Evolutionary conservation across 2,329 filamentous ascomycete genomes (phyloP).

Genomic region (Pseudocercospora musae): DNA sequence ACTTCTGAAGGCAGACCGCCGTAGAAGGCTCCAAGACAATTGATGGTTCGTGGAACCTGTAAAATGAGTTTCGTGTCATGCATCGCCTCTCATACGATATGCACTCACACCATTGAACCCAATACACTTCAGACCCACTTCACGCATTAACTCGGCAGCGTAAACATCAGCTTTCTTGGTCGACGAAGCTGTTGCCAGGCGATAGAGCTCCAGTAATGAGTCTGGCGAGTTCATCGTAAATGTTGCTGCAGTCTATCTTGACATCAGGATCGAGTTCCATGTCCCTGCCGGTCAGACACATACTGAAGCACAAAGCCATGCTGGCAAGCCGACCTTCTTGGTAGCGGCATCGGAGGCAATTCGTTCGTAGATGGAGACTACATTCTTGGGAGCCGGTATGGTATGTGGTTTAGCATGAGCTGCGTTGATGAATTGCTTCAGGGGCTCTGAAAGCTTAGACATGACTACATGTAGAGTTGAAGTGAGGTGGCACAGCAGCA

Average conservation of each 20-base stretch:
- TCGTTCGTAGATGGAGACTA: slow-evolving; percentile 61
- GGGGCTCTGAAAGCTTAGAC: slow-evolving; percentile 68
- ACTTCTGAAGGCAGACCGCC: slow-evolving; percentile 59
- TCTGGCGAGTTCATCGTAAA: slow-evolving; percentile 85
- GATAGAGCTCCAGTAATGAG: slow-evolving; percentile 63
- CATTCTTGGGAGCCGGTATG: slow-evolving; percentile 60
- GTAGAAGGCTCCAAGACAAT: slow-evolving; percentile 71
- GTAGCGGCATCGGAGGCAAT: slow-evolving; percentile 62
- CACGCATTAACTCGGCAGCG: slow-evolving; percentile 69
- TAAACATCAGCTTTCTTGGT: slow-evolving; percentile 37
- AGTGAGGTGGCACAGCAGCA: too few species aligned
- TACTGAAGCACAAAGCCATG: slow-evolving; percentile 67
- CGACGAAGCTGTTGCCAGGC: slow-evolving; percentile 37
- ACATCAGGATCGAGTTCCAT: background rate
- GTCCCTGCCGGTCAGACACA: slow-evolving; percentile 14
- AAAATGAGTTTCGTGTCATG: background rate
- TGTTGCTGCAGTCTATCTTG: slow-evolving; percentile 68
- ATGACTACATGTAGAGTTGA: slow-evolving; percentile 41
- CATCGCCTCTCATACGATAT: background rate
- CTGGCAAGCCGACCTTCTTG: slow-evolving; percentile 60
- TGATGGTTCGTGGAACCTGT: slow-evolving; percentile 76
- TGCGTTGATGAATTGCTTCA: slow-evolving; percentile 73
- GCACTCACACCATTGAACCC: slow-evolving; percentile 65
- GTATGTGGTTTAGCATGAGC: slow-evolving; percentile 64
- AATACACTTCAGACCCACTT: slow-evolving; percentile 73